Percentiles rank a stretch among this genome's conserved stretches.
Evolutionary conservation across 371 early-diverging fungal species (phyloP).

Genomic region (Lichtheimia corymbifera): DNA sequence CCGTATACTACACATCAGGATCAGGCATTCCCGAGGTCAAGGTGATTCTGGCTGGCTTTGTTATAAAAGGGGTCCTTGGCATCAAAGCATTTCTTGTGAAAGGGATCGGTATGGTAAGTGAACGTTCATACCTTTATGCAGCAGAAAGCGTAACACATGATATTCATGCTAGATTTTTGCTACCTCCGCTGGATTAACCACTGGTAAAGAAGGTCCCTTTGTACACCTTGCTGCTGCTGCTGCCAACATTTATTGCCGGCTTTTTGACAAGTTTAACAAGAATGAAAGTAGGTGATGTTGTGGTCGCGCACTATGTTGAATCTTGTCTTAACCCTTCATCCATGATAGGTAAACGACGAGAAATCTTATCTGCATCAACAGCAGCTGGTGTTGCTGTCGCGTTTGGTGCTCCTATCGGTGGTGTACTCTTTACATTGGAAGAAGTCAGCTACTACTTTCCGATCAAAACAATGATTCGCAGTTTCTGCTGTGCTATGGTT

Average conservation of each 20-base stretch:
- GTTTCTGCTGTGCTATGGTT: constrained; percentile 88
- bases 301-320: neutral
- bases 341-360: constrained; percentile 62
- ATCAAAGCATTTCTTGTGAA: constrained; percentile 85
- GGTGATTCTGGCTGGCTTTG: constrained; percentile 91
- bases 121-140: neutral
- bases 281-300: constrained; percentile 67
- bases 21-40: constrained; percentile 96
- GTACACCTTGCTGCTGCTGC: constrained; percentile 92
- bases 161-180: constrained; percentile 53
- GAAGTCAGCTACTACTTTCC: constrained; percentile 94
- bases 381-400: constrained; percentile 94
- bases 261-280: constrained; percentile 80
- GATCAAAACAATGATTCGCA: constrained; percentile 85
- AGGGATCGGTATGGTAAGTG: constrained; percentile 72
- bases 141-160: neutral
- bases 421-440: constrained; percentile 85
- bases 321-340: neutral
- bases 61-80: constrained; percentile 87
- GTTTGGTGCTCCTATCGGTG: constrained; percentile 92
- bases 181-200: constrained; percentile 79
- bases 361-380: constrained; percentile 84
- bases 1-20: constrained; percentile 76
- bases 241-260: constrained; percentile 80
- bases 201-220: constrained; percentile 95